Base-by-base conservation (phyloP, 2,329 filamentous ascomycete species). In the Penicillium sp. region DNA sequence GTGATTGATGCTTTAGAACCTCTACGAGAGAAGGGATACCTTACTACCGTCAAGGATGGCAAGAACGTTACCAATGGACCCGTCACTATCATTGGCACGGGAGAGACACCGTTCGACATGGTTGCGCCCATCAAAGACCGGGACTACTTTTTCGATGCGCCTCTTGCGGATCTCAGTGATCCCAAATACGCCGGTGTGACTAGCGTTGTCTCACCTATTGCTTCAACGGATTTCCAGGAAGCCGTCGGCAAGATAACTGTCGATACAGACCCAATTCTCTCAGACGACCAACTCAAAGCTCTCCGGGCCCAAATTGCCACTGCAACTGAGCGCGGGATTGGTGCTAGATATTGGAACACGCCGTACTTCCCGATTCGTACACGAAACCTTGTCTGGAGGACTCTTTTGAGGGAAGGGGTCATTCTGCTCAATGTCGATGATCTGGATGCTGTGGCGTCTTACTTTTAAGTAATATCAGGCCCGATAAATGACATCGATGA, bases 381-480 rank as follows among this genome's bases (percentile, higher is more conserved):
- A 22, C 72, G 85, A 24, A 83, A 87, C 66, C 73, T 76, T 10
- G 71, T 86, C 5, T 88, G 86, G 85, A 74, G 79, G 60, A 78
- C 75, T 5, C 68, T 88, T 58, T 76, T 81, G 61, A 75, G 80
- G 49, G 82, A 82, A 56, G 84, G 84, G 0, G 83, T 84, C n/a
- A 81, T 81, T 56, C 66, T 88, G 55, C 63, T 89, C 49, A 88
- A 87, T 69, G 85, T 82, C 0, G 85, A 88, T 76, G 85, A 88
- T 72, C 61, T 88, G 49, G 75, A 79, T 58, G 84, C 71, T 20
- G 79, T 75, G 16, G 77, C 79, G 18, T 75, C 71, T 22, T 62
- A 66, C 44, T 73, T 73, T 29, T 73, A 56, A 60, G 6, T 8
- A 3, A 20, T 8, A 11, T 39, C 13, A 10, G 9, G 10, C 26